Evolutionary conservation across 495 filamentous ascomycete genomes (phyloP).

Genomic region (Penicillium pulvis): DNA sequence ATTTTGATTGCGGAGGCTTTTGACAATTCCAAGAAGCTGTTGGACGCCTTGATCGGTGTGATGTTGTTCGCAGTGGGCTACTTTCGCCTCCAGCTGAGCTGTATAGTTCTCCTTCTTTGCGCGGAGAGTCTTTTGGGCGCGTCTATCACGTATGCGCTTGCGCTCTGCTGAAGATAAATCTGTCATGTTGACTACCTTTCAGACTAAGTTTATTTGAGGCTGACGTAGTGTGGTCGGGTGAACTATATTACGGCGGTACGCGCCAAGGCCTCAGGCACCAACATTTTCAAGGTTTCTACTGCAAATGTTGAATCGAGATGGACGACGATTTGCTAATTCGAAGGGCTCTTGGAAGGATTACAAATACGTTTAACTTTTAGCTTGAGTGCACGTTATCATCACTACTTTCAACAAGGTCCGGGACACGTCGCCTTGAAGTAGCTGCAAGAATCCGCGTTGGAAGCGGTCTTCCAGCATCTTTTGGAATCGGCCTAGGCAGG

Average conservation of each 20-base stretch:
- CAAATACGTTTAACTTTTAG: too few relatives aligned
- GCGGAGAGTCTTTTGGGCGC: conserved; percentile 32
- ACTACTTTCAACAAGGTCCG: not conserved
- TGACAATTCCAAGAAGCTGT: conserved; percentile 24
- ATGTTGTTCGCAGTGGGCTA: conserved; percentile 28
- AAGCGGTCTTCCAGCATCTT: not conserved
- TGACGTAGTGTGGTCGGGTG: not conserved
- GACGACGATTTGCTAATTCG: not conserved
- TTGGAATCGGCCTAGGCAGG: not conserved
- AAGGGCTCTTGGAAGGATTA: too few relatives aligned
- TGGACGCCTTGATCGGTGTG: conserved; percentile 24
- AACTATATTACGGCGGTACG: not conserved
- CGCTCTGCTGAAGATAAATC: conserved; percentile 20
- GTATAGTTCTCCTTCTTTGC: conserved; percentile 27
- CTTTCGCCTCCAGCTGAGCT: conserved; percentile 22
- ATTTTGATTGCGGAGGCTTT: conserved; percentile 27
- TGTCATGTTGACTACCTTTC: not conserved
- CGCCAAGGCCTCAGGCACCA: too few relatives aligned
- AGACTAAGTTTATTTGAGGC: not conserved
- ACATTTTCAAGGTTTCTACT: too few relatives aligned
- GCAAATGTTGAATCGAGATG: not conserved
- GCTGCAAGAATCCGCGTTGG: not conserved
- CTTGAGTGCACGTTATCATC: too few relatives aligned
- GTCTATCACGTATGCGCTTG: conserved; percentile 33
- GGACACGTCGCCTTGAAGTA: not conserved